These are phyloP conservation scores for Laetiporus sulphureus DNA, from an alignment of 1,284 basidiomycete species.

Conservation along the genomic window DNA sequence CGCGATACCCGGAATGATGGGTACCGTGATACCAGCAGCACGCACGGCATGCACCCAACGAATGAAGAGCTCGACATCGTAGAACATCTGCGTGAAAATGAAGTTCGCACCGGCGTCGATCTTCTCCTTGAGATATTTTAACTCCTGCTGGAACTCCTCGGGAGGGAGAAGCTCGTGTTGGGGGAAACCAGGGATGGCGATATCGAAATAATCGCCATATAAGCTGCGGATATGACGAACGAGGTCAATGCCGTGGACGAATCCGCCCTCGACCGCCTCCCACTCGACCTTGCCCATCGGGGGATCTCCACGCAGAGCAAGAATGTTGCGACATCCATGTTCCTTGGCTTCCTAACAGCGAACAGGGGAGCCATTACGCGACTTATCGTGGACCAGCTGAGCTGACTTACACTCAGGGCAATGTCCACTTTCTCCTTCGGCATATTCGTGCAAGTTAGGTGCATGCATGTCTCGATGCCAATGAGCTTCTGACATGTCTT, in stretches of 20 bases:
- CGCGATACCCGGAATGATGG: slow-evolving; percentile 94
- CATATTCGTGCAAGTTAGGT: slow-evolving; percentile 98
- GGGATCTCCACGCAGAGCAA: slow-evolving; percentile 93
- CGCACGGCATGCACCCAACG: slow-evolving; percentile 81
- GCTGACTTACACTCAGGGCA: slow-evolving; percentile 64
- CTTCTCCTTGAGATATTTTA: slow-evolving; percentile 84
- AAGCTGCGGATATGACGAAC: slow-evolving; percentile 78
- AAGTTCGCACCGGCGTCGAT: slow-evolving; percentile 83
- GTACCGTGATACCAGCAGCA: slow-evolving; percentile 84
- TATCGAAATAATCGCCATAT: slow-evolving; percentile 90
- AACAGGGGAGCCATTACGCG: slow-evolving; percentile 6
- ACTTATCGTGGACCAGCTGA: slow-evolving; percentile 14
- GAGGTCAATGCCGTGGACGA: slow-evolving; percentile 86
- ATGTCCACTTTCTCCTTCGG: slow-evolving; percentile 90
- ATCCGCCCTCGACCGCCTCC: slow-evolving; percentile 87
- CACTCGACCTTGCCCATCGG: slow-evolving; percentile 85
- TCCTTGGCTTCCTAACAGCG: slow-evolving; percentile 78
- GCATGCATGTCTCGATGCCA: slow-evolving; percentile 96
- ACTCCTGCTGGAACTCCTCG: slow-evolving; percentile 77
- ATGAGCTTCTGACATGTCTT: slow-evolving; percentile 91
- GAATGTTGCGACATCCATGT: slow-evolving; percentile 90
- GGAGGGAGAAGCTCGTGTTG: slow-evolving; percentile 59
- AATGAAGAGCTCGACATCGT: slow-evolving; percentile 83
- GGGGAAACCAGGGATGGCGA: slow-evolving; percentile 91
- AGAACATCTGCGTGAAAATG: slow-evolving; percentile 97